Evolutionary conservation across 805 yeast species (phyloP).

Genomic region (Ogataea allantospora): DNA sequence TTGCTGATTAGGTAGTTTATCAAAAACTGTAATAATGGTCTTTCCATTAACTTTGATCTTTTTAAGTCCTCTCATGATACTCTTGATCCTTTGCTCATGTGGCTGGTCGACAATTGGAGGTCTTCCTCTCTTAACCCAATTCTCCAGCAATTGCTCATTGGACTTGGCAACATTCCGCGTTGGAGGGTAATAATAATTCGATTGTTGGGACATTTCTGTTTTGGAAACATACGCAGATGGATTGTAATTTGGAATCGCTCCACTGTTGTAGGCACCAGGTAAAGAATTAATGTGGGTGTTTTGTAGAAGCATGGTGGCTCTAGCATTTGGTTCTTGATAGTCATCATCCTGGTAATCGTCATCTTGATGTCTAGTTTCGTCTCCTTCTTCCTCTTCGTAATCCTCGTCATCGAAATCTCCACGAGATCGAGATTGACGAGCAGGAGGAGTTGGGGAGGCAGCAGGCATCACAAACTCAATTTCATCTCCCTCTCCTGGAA

Average conservation of each 20-base stretch:
- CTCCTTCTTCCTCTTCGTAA: slow-evolving; percentile 21
- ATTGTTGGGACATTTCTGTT: slow-evolving; percentile 27
- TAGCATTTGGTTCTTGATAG: slow-evolving; percentile 13
- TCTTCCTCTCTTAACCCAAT: slow-evolving; percentile 75
- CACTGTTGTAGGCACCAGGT: slow-evolving; percentile 7
- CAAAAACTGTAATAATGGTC: slow-evolving; percentile 53
- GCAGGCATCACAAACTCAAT: slow-evolving; percentile 8
- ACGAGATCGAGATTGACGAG: slow-evolving; percentile 7
- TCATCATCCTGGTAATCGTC: slow-evolving; percentile 25
- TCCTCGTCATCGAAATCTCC: slow-evolving; percentile 19
- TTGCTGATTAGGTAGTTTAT: slow-evolving; percentile 73
- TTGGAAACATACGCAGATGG: slow-evolving; percentile 29
- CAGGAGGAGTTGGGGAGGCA: slow-evolving; percentile 6
- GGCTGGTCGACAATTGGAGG: slow-evolving; percentile 92
- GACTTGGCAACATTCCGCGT: slow-evolving; percentile 21
- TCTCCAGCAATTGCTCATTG: slow-evolving; percentile 29
- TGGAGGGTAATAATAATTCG: slow-evolving; percentile 31
- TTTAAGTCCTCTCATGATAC: slow-evolving; percentile 76
- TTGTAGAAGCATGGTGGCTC: slow-evolving; percentile 3
- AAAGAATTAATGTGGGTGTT: slow-evolving; percentile 5
- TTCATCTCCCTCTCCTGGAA: slow-evolving; percentile 40
- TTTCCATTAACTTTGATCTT: slow-evolving; percentile 62
- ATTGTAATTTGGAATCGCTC: slow-evolving; percentile 23
- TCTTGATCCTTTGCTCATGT: slow-evolving; percentile 87
- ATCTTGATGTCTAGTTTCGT: slow-evolving; percentile 23